phyloP scores from a whole-genome alignment of 148 eudicot species.

The Vaccinium myrtillus region DNA sequence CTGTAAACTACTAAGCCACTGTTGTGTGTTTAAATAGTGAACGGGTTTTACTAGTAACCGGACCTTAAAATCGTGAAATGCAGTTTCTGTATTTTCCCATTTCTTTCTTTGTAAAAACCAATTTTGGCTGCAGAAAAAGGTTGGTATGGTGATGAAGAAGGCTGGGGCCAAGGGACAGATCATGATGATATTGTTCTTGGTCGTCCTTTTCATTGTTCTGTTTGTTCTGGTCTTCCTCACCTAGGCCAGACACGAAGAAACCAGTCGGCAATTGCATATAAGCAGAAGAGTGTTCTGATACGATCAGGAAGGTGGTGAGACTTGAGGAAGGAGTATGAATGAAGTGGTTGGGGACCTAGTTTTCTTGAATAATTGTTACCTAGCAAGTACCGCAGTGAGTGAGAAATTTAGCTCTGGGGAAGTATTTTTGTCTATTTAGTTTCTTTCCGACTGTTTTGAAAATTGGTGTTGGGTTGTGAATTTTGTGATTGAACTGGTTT shows the following conservation, averaged over 20 bases:
- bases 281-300: conserved; percentile 4
- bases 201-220: conserved; percentile 66
- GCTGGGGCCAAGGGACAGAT: conserved; percentile 88
- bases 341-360: conserved; percentile 7
- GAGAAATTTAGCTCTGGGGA: neutral
- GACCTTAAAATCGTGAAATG: neutral
- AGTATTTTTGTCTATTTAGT: neutral
- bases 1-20: neutral
- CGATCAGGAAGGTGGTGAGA: neutral
- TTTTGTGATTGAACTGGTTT: neutral
- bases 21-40: neutral
- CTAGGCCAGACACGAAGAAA: conserved; percentile 24
- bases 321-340: neutral
- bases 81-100: neutral
- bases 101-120: neutral
- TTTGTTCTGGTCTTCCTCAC: conserved; percentile 80
- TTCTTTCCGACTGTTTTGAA: neutral
- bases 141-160: conserved; percentile 84
- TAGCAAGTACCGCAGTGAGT: neutral
- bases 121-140: conserved; percentile 70
- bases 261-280: conserved; percentile 3
- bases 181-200: conserved; percentile 78
- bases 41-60: neutral
- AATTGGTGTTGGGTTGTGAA: neutral
- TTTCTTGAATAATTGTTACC: neutral